Conservation (phyloP, 1,139 yeast species). For the Lodderomyces metapsilosis region DNA sequence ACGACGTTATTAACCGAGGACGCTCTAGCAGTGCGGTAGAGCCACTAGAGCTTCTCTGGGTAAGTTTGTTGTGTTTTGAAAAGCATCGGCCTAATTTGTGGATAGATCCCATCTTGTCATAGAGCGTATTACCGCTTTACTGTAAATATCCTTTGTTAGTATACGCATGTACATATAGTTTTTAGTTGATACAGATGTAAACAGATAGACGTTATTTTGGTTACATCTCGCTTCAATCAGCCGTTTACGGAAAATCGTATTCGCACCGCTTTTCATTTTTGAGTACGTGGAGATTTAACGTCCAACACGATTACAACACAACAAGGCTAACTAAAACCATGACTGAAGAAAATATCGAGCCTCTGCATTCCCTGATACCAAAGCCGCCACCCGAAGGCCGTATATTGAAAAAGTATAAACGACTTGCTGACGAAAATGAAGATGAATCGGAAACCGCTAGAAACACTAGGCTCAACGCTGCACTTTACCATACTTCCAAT, state of each 20-base stretch:
- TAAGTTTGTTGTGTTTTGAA: no score
- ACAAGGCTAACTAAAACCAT: no score
- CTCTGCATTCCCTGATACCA: not conserved
- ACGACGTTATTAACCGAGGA: no score
- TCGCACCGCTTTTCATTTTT: no score
- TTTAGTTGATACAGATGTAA: not conserved
- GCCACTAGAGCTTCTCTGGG: no score
- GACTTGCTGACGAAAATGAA: not conserved
- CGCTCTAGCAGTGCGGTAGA: no score
- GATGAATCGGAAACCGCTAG: conserved; percentile 27
- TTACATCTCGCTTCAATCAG: not conserved
- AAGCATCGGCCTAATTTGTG: no score
- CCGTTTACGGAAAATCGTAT: conserved; percentile 2
- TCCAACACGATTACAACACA: no score
- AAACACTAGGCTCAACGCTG: conserved; percentile 41
- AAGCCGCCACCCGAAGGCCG: not conserved
- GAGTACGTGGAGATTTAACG: no score
- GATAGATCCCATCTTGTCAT: no score
- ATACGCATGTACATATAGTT: not conserved
- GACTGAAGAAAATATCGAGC: not conserved
- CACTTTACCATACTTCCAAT: conserved; percentile 39
- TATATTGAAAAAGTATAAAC: not conserved
- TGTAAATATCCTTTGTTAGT: no score
- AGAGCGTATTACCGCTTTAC: no score
- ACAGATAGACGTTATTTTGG: not conserved